Evolutionary conservation across 331 rosid species (phyloP), one percentile per base, ranked within the genome.

Genomic region (Malus hybrid): DNA sequence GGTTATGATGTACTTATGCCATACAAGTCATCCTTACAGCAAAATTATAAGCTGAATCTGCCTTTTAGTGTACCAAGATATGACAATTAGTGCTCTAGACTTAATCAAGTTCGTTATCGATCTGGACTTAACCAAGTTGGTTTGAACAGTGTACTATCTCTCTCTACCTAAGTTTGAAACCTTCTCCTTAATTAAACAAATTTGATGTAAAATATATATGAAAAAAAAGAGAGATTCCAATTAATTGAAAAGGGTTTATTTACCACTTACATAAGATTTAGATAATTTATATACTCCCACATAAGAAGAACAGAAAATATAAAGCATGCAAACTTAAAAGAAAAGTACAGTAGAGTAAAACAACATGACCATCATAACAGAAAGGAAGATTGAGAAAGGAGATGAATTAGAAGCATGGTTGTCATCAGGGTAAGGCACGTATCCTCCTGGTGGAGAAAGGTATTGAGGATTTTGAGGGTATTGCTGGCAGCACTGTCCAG

Each of bases 401-500:
- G 70, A 62, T 48, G 81, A 55, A 61, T 80, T 33, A 63, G 80
- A 77, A 24, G 78, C 74, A 24, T 44, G 81, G 46, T n/a, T 67
- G 12, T 16, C 65, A 61, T 48, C 79, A 79, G 69, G 69, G 77
- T 82, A 82, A 72, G 96, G 96, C 76, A 83, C 85, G 57, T 82
- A 85, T 2, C 73, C 70, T 28, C 50, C 44, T 39, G 88, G 92
- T 32, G 88, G 95, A n/a, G 69, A 65, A 2, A 33, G 44, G 32
- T 62, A 62, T 27, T 56, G 76, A 60, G 56, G 76, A 12, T 19
- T 31, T 20, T 20, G 76, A 24, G 80, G 44, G 14, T 10, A 19
- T 19, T 57, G 63, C 46, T 71, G 80, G 80, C 92, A 90, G 29
- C 90, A 90, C 81, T 79, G 78, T 36, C 67, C 79, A 71, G 63